Percentiles rank a stretch among this genome's conserved stretches.
These are phyloP conservation scores for Medicago arabica DNA, from an alignment of 306 rosid genomes.

Conservation along the genomic window DNA sequence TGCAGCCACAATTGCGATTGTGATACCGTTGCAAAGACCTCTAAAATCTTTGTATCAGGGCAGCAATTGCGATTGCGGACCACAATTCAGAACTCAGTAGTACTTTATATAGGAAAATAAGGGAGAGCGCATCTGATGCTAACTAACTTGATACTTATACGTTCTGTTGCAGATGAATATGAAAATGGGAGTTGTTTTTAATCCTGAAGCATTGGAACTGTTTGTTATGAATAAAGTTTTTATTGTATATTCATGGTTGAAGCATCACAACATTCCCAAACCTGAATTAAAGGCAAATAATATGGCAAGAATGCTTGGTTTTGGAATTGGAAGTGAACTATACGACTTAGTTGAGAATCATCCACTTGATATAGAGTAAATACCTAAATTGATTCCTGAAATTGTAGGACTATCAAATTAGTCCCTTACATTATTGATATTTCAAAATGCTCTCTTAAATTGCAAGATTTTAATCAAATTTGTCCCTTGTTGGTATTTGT, in stretches of 20 bases:
- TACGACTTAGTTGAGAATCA: slow-evolving; percentile 71
- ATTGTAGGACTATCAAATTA: too few species aligned
- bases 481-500: too few species aligned
- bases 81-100: neutral
- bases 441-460: too few species aligned
- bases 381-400: too few species aligned
- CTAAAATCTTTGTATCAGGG: neutral
- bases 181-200: slow-evolving; percentile 92
- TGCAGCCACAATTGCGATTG: too few species aligned
- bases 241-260: slow-evolving; percentile 84
- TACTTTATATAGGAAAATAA: neutral
- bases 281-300: slow-evolving; percentile 74
- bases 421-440: too few species aligned
- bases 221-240: slow-evolving; percentile 86
- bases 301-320: slow-evolving; percentile 99
- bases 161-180: slow-evolving; percentile 73
- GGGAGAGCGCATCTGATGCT: neutral
- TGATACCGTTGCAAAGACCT: too few species aligned
- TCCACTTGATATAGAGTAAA: slow-evolving; percentile 40
- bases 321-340: slow-evolving; percentile 84
- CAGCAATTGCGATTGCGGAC: neutral
- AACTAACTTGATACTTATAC: slow-evolving; percentile 10
- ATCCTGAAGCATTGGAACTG: slow-evolving; percentile 89
- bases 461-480: too few species aligned
- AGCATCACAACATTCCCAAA: slow-evolving; percentile 77